These are phyloP conservation scores for Artemisia argyi DNA, from an alignment of 129 eudicot species.

Conservation along the genomic window DNA sequence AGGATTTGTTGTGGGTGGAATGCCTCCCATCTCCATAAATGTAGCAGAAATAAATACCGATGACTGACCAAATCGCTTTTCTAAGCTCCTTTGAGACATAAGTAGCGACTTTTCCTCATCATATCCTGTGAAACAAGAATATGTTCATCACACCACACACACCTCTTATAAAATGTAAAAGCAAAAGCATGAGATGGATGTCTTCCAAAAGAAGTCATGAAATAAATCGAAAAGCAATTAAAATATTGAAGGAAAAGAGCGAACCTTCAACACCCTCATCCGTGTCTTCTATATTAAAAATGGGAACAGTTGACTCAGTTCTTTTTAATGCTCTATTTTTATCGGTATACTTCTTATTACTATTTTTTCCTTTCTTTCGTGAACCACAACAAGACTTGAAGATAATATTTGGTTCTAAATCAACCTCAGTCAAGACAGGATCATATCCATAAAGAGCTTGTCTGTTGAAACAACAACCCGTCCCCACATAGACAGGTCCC, in stretches of 20 bases:
- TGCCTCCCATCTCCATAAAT: slow-evolving; percentile 61
- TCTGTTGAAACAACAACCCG: slow-evolving; percentile 66
- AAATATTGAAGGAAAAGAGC: slow-evolving; percentile 4
- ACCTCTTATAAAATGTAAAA: background rate
- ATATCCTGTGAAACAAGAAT: slow-evolving; percentile 35
- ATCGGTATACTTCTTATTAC: slow-evolving; percentile 39
- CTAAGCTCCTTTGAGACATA: slow-evolving; percentile 56
- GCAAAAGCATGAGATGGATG: background rate
- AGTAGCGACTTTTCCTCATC: slow-evolving; percentile 54
- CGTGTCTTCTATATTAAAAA: slow-evolving; percentile 42
- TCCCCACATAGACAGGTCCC: slow-evolving; percentile 67
- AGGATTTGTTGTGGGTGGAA: slow-evolving; percentile 47
- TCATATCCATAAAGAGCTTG: slow-evolving; percentile 67
- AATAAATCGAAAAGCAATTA: background rate
- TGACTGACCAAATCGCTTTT: slow-evolving; percentile 63
- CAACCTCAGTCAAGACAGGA: slow-evolving; percentile 44
- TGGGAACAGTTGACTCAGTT: slow-evolving; percentile 47
- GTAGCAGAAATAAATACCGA: slow-evolving; percentile 54
- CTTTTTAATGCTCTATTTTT: slow-evolving; percentile 39
- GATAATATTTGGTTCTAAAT: slow-evolving; percentile 42
- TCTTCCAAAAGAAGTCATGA: background rate
- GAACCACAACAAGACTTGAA: slow-evolving; percentile 48
- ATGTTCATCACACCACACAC: background rate
- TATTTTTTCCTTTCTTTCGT: slow-evolving; percentile 47
- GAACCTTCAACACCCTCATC: slow-evolving; percentile 49